A percentile compares a stretch with the other conserved stretches of the same genome.
These are phyloP conservation scores for Linanthus parryae DNA, from an alignment of 148 eudicot genomes.

Conservation along the genomic window DNA sequence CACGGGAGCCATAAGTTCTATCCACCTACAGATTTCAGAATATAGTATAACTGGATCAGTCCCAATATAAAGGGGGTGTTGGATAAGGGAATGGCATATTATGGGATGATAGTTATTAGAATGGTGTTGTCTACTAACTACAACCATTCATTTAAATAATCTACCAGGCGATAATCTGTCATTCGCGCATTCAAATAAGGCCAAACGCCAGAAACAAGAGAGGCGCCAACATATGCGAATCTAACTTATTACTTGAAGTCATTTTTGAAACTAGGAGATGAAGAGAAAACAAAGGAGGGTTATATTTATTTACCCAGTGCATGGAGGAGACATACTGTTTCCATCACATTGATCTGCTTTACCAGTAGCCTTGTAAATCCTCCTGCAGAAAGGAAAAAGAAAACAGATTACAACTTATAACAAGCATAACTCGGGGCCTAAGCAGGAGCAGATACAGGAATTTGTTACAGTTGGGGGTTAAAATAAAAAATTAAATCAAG, in stretches of 20 bases:
- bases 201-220: background rate
- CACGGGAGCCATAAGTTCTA: constrained; percentile 99
- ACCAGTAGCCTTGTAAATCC: constrained; percentile 56
- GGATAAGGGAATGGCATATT: background rate
- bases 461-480: background rate
- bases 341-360: constrained; percentile 37
- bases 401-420: background rate
- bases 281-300: background rate
- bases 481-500: background rate
- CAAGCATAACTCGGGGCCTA: background rate
- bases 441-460: background rate
- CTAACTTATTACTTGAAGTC: background rate
- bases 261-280: background rate
- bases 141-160: background rate
- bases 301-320: constrained; percentile 65
- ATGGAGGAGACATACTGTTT: constrained; percentile 75
- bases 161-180: too few relatives aligned
- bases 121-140: background rate
- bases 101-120: background rate
- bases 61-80: background rate
- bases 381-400: constrained; percentile 36
- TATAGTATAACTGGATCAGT: background rate
- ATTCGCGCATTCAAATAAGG: too few relatives aligned
- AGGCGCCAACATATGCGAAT: background rate
- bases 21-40: constrained; percentile 56